Percentiles rank a stretch among this genome's conserved stretches.
These are phyloP conservation scores for Flueggea neowawraea DNA, from an alignment of 441 rosid genomes.

Conservation along the genomic window DNA sequence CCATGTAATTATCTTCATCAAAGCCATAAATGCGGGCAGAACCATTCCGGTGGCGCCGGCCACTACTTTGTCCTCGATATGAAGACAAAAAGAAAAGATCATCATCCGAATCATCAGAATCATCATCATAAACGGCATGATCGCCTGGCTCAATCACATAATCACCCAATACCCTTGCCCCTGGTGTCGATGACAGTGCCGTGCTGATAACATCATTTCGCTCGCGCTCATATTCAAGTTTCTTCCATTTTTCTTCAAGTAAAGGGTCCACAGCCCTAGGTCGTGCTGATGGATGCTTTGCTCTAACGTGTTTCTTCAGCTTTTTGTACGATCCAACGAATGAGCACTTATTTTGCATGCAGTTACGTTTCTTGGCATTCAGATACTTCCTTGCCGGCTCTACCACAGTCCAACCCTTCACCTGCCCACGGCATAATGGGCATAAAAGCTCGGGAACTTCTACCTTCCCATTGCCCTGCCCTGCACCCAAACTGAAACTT, in stretches of 20 bases:
- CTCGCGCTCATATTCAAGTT: conserved; percentile 71
- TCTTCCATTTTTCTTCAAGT: conserved; percentile 78
- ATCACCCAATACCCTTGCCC: conserved; percentile 86
- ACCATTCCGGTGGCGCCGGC: no score
- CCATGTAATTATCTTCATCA: no score
- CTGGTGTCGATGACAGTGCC: conserved; percentile 76
- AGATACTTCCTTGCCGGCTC: conserved; percentile 74
- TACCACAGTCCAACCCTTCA: conserved; percentile 96
- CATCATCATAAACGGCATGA: conserved; percentile 29
- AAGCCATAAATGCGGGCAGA: no score
- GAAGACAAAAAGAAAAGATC: conserved; percentile 11
- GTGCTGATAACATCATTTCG: conserved; percentile 72
- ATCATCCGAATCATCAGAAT: conserved; percentile 50
- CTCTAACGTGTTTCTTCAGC: conserved; percentile 86
- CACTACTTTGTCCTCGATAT: no score
- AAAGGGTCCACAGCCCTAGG: conserved; percentile 81
- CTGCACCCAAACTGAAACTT: conserved; percentile 16
- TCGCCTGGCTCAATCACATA: conserved; percentile 72
- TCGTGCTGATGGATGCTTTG: conserved; percentile 70
- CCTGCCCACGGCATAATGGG: conserved; percentile 95
- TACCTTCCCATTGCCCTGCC: conserved; percentile 23
- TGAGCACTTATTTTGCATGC: conserved; percentile 85
- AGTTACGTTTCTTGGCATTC: conserved; percentile 67
- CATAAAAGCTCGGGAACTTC: conserved; percentile 69
- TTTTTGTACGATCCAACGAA: conserved; percentile 73